A percentile compares a stretch with the other conserved stretches of the same genome.
phyloP scores from a whole-genome alignment of 1,284 basidiomycete species.

The Pterulicium gracile region DNA sequence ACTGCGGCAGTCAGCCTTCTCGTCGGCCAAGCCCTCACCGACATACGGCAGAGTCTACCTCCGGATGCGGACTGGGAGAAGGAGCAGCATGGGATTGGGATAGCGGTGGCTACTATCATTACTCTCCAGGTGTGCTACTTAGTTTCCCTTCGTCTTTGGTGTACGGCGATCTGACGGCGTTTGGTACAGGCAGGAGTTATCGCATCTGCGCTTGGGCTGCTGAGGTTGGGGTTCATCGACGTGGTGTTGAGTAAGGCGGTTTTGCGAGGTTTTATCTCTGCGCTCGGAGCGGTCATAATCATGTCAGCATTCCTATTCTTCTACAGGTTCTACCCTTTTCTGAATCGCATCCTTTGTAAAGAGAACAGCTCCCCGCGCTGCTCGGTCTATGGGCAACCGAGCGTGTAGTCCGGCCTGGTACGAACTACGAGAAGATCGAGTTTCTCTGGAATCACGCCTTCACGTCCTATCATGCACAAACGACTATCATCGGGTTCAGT shows the following conservation, averaged over 20 bases:
- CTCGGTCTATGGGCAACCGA: conserved; percentile 61
- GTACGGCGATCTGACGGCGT: conserved; percentile 1
- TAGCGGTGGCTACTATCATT: conserved; percentile 66
- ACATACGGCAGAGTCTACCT: conserved; percentile 46
- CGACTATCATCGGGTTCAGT: conserved; percentile 64
- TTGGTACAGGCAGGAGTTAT: conserved; percentile 67
- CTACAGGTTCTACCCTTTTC: conserved; percentile 9
- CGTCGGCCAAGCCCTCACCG: conserved; percentile 76
- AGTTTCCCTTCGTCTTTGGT: conserved; percentile 3
- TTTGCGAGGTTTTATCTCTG: conserved; percentile 80
- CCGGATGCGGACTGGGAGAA: conserved; percentile 43
- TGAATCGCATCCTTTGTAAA: conserved; percentile 20
- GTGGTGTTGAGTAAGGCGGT: conserved; percentile 87
- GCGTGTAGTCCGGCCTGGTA: conserved; percentile 41
- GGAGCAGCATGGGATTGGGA: conserved; percentile 39
- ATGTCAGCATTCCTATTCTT: conserved; percentile 40
- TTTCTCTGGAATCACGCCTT: conserved; percentile 66
- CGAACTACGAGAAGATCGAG: conserved; percentile 64
- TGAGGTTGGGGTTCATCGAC: conserved; percentile 88
- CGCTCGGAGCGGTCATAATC: conserved; percentile 66
- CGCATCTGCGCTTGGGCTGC: conserved; percentile 77
- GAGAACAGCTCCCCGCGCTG: conserved; percentile 77
- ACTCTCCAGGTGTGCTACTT: conserved; percentile 62
- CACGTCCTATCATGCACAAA: conserved; percentile 47
- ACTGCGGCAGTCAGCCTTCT: conserved; percentile 87